A percentile compares a stretch with the other conserved stretches of the same genome.
Conservation (phyloP, 768 basidiomycete species). For the Coprinopsis cinerea region DNA sequence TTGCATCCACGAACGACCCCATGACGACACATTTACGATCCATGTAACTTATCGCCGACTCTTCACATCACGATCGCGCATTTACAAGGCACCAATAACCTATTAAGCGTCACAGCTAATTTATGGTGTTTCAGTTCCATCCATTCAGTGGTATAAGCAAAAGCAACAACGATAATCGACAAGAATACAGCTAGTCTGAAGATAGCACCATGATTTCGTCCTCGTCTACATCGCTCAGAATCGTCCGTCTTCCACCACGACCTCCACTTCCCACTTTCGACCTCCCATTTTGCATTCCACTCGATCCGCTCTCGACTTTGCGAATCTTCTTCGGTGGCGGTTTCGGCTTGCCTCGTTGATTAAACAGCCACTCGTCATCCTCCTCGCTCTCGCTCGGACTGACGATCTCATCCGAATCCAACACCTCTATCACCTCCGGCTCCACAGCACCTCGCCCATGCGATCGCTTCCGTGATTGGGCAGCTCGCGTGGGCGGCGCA, state of each 20-base stretch:
- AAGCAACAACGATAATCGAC: no score
- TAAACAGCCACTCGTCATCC: not conserved
- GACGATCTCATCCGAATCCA: not conserved
- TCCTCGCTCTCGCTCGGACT: not conserved
- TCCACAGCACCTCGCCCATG: no score
- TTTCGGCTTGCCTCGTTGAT: not conserved
- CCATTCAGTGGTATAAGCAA: not conserved
- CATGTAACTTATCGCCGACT: not conserved
- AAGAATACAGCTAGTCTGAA: not conserved
- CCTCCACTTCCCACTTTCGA: no score
- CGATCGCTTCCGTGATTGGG: no score
- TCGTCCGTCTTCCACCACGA: not conserved
- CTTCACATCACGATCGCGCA: no score
- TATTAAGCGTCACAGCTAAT: not conserved
- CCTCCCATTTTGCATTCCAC: not conserved
- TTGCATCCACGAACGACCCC: no score
- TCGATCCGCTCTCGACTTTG: not conserved
- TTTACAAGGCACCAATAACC: not conserved
- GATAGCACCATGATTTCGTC: not conserved
- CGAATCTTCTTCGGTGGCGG: not conserved
- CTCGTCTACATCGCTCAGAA: not conserved
- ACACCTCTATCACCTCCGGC: not conserved
- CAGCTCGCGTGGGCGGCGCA: not conserved
- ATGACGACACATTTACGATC: no score
- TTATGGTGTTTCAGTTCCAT: not conserved